Percentiles rank a stretch among this genome's conserved stretches.
These are phyloP conservation scores for Kuraishia piskuri DNA, from an alignment of 805 yeast species.

Conservation along the genomic window DNA sequence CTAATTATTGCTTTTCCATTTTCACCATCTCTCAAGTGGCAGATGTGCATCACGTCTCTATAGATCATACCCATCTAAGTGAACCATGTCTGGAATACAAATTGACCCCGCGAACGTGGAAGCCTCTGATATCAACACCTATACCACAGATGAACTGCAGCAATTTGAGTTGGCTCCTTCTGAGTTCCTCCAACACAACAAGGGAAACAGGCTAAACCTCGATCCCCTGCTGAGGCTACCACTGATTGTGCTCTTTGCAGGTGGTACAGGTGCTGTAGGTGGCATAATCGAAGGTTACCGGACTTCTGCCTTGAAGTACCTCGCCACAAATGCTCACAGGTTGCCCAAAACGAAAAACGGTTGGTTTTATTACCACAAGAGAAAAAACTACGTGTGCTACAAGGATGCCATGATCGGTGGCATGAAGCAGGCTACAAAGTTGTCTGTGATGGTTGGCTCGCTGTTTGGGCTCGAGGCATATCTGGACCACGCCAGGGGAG, in stretches of 20 bases:
- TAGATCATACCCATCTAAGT: background rate
- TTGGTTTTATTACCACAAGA: constrained; percentile 83
- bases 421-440: constrained; percentile 29
- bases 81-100: background rate
- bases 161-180: background rate
- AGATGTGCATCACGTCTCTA: background rate
- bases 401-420: constrained; percentile 45
- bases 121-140: constrained; percentile 2
- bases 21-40: background rate
- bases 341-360: constrained; percentile 72
- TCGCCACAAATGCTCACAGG: constrained; percentile 78
- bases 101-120: constrained; percentile 1
- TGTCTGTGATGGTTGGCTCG: constrained; percentile 33
- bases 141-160: background rate
- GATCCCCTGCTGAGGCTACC: constrained; percentile 37
- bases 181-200: constrained; percentile 3
- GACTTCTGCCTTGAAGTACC: constrained; percentile 44
- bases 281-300: constrained; percentile 59
- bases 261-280: constrained; percentile 34
- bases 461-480: constrained; percentile 56
- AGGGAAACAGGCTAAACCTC: constrained; percentile 37
- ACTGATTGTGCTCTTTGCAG: constrained; percentile 28
- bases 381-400: constrained; percentile 69
- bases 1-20: no score
- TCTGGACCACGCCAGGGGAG: constrained; percentile 45